A percentile compares a stretch with the other conserved stretches of the same genome.
Conservation (phyloP, 495 filamentous ascomycete genomes). For the Neurospora sp. region DNA sequence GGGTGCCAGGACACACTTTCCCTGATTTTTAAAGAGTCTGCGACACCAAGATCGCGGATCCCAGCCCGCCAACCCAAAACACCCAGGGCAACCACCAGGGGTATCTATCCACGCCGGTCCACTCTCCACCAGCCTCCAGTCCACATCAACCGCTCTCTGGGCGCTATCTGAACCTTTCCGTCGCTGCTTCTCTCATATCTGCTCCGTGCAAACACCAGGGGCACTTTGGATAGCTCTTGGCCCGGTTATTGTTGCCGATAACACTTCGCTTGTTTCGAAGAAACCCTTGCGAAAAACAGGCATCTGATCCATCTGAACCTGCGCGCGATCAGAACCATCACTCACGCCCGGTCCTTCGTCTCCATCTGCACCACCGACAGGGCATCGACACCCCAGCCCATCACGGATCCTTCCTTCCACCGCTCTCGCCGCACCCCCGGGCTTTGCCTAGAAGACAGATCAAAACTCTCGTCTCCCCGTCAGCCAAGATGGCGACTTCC, state of each 20-base stretch:
- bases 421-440: background rate
- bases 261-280: background rate
- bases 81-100: background rate
- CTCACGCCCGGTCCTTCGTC: background rate
- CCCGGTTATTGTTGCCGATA: background rate
- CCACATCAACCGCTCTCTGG: background rate
- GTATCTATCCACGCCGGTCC: background rate
- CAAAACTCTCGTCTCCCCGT: conserved; percentile 16
- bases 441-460: conserved; percentile 6
- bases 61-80: background rate
- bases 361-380: background rate
- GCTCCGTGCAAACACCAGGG: background rate
- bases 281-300: background rate
- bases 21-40: conserved; percentile 14
- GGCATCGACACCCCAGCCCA: background rate
- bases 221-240: background rate
- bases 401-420: conserved; percentile 8
- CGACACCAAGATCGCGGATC: conserved; percentile 5
- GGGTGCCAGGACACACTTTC: conserved; percentile 3
- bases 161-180: background rate
- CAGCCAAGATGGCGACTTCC: conserved; percentile 20
- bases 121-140: background rate
- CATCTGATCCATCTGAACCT: background rate
- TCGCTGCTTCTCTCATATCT: background rate
- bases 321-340: background rate